Base-by-base conservation (phyloP, 1,284 basidiomycete species). In the Microstroma glucosiphilum region DNA sequence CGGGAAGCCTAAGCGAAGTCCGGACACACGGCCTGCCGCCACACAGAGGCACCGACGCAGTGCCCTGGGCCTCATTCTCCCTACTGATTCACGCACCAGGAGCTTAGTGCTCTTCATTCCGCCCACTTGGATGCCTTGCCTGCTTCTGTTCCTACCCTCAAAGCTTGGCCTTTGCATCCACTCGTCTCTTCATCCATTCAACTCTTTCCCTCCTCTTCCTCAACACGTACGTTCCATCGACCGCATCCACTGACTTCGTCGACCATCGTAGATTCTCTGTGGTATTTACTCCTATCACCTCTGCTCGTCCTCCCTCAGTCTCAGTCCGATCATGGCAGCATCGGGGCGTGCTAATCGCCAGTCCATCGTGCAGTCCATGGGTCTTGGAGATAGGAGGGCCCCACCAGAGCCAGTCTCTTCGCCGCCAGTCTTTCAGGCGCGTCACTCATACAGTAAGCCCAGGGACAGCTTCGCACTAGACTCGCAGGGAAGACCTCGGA, bases 311-410 rank as follows among this genome's bases (percentile, higher is more conserved):
- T 6, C 3, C 43, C 15, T 17, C 13, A 12, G 17, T n/a, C 13
- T 12, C 21, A 48, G 6, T 6, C 12, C 43, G 4, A 48, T 21
- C 43, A 48, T 48, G 43, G 15, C 43, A 48, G 17, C 15, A 21
- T 21, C 43, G 21, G 21, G 43, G 3, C 43, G 43, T 21, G 43
- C 51, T 2, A 54, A 54, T 23, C 51, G 51, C n/a, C n/a, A 26
- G 25, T 54, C 51, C 51, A 54, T 54, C 51, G 51, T 54, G 21
- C 21, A 19, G 21, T 54, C 51, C 51, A 54, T 54, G 51, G 51
- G 51, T 4, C 51, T 54, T 3, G 51, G 25, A 25, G 21, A 21
- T 6, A 21, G 21, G 7, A 6, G 19, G 6, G 21, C 15, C 6
- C 51, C 51, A 6, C 21, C n/a, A 54, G 51, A 54, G 51, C 51